Conservation (phyloP, 2,329 filamentous ascomycete genomes). For the Beauveria caledonica region DNA sequence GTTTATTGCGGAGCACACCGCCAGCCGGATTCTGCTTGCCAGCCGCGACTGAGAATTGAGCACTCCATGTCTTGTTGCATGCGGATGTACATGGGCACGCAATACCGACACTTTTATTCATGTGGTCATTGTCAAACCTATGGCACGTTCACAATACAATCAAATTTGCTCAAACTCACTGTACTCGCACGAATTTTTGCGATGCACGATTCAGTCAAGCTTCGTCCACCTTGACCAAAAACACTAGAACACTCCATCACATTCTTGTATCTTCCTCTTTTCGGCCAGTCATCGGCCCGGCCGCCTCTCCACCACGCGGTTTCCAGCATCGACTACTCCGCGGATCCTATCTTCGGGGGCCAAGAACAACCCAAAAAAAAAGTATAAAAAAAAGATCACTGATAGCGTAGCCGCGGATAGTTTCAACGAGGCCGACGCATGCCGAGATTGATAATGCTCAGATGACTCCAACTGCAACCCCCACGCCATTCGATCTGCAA, state of each 20-base stretch:
- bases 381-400: not conserved
- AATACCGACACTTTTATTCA: too few species aligned
- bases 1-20: too few species aligned
- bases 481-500: not conserved
- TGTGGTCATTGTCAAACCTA: too few species aligned
- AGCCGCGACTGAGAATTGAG: too few species aligned
- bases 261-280: not conserved
- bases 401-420: conserved; percentile 5
- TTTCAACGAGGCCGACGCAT: not conserved
- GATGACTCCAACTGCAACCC: not conserved
- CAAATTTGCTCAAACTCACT: too few species aligned
- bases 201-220: not conserved
- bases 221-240: not conserved
- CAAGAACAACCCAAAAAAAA: not conserved
- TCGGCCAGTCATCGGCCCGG: not conserved
- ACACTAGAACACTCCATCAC: not conserved
- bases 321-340: not conserved
- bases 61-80: too few species aligned
- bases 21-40: too few species aligned
- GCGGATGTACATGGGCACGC: too few species aligned
- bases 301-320: not conserved
- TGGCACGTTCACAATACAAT: too few species aligned
- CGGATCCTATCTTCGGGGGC: not conserved
- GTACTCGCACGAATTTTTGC: too few species aligned
- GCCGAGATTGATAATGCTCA: conserved; percentile 7